A percentile compares a stretch with the other conserved stretches of the same genome.
Conservation (phyloP, 31 red algal species). For the Endocladia muricata region DNA sequence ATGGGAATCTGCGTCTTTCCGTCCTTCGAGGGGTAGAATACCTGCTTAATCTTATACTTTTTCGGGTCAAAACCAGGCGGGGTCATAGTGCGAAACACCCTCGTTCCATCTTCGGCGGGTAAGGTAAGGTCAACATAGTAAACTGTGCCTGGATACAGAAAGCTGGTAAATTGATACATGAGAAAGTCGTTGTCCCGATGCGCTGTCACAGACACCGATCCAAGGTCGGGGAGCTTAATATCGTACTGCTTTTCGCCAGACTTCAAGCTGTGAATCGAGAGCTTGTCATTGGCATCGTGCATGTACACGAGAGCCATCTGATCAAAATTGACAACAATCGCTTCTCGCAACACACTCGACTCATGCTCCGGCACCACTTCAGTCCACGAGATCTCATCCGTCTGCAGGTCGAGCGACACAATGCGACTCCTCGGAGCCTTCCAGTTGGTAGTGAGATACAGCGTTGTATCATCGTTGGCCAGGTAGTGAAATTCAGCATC, state of each 20-base stretch:
- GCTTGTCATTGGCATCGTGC: constrained; percentile 59
- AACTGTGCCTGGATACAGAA: constrained; percentile 66
- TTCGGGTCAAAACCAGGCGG: constrained; percentile 70
- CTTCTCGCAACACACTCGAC: constrained; percentile 50
- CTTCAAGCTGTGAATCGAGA: constrained; percentile 51
- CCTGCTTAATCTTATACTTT: constrained; percentile 59
- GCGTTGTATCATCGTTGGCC: constrained; percentile 56
- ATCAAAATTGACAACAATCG: constrained; percentile 51
- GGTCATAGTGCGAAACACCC: constrained; percentile 68
- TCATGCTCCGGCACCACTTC: constrained; percentile 65
- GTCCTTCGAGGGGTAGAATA: constrained; percentile 76
- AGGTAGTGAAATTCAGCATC: constrained; percentile 68
- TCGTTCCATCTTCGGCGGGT: constrained; percentile 51
- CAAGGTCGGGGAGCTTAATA: constrained; percentile 43
- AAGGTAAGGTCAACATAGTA: constrained; percentile 75
- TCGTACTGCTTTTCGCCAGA: constrained; percentile 48
- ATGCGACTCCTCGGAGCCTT: constrained; percentile 75
- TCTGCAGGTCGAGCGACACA: constrained; percentile 33
- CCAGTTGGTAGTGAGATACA: constrained; percentile 69
- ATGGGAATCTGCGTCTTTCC: constrained; percentile 62
- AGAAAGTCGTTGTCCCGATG: constrained; percentile 49
- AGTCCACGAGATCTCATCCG: constrained; percentile 9
- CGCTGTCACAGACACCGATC: constrained; percentile 44
- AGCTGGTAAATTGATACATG: constrained; percentile 77
- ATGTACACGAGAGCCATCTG: constrained; percentile 70